Percentiles rank a stretch among this genome's conserved stretches.
phyloP scores from a whole-genome alignment of 176 grass and related monocot genomes.

The Raddia guianensis region DNA sequence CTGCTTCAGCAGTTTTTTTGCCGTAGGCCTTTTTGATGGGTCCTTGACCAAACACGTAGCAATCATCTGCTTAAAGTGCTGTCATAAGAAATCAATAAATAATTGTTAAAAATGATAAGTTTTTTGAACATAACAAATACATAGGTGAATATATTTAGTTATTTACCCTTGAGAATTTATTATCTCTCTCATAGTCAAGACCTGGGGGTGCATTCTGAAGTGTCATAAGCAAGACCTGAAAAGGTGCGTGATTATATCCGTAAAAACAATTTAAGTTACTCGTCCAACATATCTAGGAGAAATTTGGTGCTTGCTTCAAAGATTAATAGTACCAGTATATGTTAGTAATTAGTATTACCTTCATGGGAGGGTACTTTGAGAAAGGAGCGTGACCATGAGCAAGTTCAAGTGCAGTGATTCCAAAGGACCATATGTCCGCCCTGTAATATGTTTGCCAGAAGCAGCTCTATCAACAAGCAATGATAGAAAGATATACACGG shows the following conservation, averaged over 20 bases:
- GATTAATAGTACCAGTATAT: not conserved
- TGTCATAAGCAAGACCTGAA: conserved; percentile 93
- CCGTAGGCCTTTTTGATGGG: conserved; percentile 78
- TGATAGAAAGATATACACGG: not conserved
- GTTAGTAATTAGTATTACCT: conserved; percentile 50
- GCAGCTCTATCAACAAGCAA: conserved; percentile 24
- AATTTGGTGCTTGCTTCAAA: not conserved
- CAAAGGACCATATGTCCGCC: conserved; percentile 99
- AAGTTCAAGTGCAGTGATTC: conserved; percentile 98
- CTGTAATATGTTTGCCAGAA: conserved; percentile 60
- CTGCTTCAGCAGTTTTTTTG: conserved; percentile 82
- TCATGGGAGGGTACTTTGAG: conserved; percentile 95
- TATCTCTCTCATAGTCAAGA: conserved; percentile 88
- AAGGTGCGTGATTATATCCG: conserved; percentile 10
- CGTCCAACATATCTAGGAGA: conserved; percentile 17
- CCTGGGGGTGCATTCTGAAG: conserved; percentile 90
- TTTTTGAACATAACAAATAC: conserved; percentile 19
- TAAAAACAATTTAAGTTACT: conserved; percentile 14
- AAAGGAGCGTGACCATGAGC: conserved; percentile 98
- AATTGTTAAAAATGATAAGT: conserved; percentile 26
- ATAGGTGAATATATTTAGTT: conserved; percentile 10
- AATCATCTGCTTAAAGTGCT: conserved; percentile 95
- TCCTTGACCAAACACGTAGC: conserved; percentile 97
- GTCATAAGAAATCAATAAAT: conserved; percentile 35
- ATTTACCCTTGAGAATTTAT: conserved; percentile 83